Base-by-base conservation (phyloP, 2,329 filamentous ascomycete species). In the Metarhizium robertsii region DNA sequence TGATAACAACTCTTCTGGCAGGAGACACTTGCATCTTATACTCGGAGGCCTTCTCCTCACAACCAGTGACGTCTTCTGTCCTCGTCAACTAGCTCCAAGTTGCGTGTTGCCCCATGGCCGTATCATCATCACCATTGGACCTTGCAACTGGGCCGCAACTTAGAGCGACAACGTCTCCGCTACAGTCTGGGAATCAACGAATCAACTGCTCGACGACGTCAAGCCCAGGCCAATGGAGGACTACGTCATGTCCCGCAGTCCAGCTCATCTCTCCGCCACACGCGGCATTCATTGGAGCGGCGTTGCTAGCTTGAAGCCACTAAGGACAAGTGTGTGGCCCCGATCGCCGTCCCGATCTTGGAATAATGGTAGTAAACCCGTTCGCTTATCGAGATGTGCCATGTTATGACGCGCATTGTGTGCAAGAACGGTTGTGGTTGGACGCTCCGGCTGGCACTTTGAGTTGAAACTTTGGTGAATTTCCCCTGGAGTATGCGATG, bases 231-330 rank as follows among this genome's bases (percentile, higher is more conserved):
- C 2, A 18, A 8, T 43, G 6, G 38, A 34, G 13, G 10, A 29
- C 29, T 43, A 52, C 50, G 50, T 52, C 50, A 52, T 45, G 36
- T 34, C 36, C 50, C 38, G 40, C 50, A 29, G 42, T 52, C 50
- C 50, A 52, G 38, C 50, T 45, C 3, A 45, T 11, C 13, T 38
- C 49, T 25, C 49, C 48, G 30, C 20, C 40, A 43, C 13, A 16
- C 1, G n/a, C 18, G 2, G n/a, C 6, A 20, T 45, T 45, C 16
- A 45, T 45, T 25, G n/a, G 18, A 18, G 18, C 3, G 6, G 6
- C n/a, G 18, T 13, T 13, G 6, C 7, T 20, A 11, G 42, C n/a
- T 25, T 45, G 8, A 18, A 25, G 16, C 42, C 42, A 45, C 42
- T 8, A 16, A 45, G 18, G 18, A 20, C 42, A 45, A 20, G 6